Base-by-base conservation (phyloP, 2,329 filamentous ascomycete genomes). In the Clonostachys sp. region DNA sequence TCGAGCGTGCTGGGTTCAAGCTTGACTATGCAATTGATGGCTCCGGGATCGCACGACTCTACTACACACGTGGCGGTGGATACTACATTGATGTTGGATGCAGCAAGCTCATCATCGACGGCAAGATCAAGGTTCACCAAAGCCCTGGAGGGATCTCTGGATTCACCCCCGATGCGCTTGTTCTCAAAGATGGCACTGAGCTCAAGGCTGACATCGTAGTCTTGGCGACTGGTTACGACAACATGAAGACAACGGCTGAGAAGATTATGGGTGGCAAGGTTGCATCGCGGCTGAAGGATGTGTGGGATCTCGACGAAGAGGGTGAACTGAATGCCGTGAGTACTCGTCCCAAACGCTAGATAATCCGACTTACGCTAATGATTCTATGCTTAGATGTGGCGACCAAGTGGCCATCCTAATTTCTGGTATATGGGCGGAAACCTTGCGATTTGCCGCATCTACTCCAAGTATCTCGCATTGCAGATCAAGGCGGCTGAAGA, bases 51-150 rank as follows among this genome's bases (percentile, higher is more conserved):
- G 71, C 79, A 45, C 63, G 77, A 44, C 84, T 86, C 59, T 87
- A 86, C 57, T 72, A 83, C 51, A 79, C 83, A 52, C 74, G 79
- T 2, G 83, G 83, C 2, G 84, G 84, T 1, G 84, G 84, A 0
- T 87, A 87, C 57, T 87, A 87, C 61, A 83, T 87, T 51, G 81
- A 88, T 50, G 81, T 86, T 2, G 84, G 84, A 0, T 78, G 75
- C 1, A 80, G 78, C 0, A 64, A 79, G 56, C 70, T 87, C 17
- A 84, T 88, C 49, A 70, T 71, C 2, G 78, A 84, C 12, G 81
- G 83, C 1, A 47, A 51, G 34, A 20, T 49, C 16, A 46, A 46
- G 4, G 42, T 51, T 5, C 12, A 45, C 5, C 45, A 50, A n/a
- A 48, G 55, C 38, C 49, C 55, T 13, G 61, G 57, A 4, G 65